Evolutionary conservation across 768 basidiomycete genomes (phyloP), one percentile per base, ranked within the genome.

Genomic region (Naganishia onofrii): DNA sequence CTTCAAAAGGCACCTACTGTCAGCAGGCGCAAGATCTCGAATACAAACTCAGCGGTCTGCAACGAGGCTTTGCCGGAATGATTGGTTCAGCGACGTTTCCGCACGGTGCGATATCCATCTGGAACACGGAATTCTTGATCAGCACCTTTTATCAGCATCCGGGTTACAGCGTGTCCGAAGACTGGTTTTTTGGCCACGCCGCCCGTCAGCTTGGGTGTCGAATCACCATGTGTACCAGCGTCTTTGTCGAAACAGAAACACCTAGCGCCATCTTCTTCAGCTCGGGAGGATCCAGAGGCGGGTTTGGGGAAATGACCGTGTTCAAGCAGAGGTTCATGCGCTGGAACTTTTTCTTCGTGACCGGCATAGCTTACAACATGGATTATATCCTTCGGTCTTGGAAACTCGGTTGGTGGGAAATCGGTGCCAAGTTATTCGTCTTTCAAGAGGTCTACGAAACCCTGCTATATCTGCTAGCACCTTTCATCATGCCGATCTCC

Each of bases 391-490:
- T 66, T n/a, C 65, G 65, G 15, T 66, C 65, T 23, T 66, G 65
- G 65, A 51, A 53, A 32, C 65, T 66, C 36, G 65, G 65, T n/a
- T 66, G 65, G 65, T 66, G 65, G 65, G 65, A 66, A 31, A 8
- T 66, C 65, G 65, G 65, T 17, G 65, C 65, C 48, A 66, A 66
- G 23, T 34, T 66, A 51, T 66, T 66, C 48, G 65, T 66, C 12
- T 66, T 66, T 34, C 65, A 66, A 26, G 65, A 66, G 48, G 65
- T 66, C 8, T 66, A 66, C 48, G 65, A 66, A 34, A 66, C 65
- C 65, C 48, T 66, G 65, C 65, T 66, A 1, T 66, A 66, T 19
- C 48, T 66, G 23, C 48, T 66, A 28, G 65, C 65, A n/a, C 65
- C 65, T 28, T 66, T 66, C 38, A 26, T 66, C 1, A 48, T 66